Conservation (phyloP, 1,284 basidiomycete genomes). For the Cryptococcus amylolentus region DNA sequence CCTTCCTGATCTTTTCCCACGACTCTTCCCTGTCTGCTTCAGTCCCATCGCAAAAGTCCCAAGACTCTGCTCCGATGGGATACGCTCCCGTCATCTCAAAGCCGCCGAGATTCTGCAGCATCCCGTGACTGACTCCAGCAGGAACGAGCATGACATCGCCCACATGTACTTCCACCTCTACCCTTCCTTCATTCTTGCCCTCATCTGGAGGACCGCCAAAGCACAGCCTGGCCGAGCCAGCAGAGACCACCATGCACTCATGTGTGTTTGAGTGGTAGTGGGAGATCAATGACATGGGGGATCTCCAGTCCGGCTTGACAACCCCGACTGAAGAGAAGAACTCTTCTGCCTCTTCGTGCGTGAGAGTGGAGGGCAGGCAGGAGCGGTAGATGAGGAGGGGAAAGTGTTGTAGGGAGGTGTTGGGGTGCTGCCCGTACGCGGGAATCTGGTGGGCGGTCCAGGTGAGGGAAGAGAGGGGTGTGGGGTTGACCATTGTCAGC, state of each 20-base stretch:
- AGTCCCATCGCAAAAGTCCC: conserved; percentile 49
- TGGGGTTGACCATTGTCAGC: too few relatives aligned
- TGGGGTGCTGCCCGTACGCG: conserved; percentile 23
- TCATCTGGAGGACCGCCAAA: conserved; percentile 48
- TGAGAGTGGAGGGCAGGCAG: conserved; percentile 11
- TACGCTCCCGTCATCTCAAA: conserved; percentile 54
- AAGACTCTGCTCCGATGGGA: conserved; percentile 40
- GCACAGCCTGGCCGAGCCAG: conserved; percentile 46
- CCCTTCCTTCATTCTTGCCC: conserved; percentile 34
- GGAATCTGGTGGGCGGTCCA: conserved; percentile 18
- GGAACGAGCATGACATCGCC: conserved; percentile 53
- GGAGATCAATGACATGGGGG: conserved; percentile 50
- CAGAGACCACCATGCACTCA: conserved; percentile 49
- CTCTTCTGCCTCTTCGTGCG: conserved; percentile 13
- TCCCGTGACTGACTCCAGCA: conserved; percentile 51
- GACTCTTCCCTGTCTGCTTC: conserved; percentile 38
- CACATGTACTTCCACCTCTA: conserved; percentile 40
- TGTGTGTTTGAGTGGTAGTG: conserved; percentile 54
- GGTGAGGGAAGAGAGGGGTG: too few relatives aligned
- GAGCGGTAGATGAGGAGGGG: conserved; percentile 36
- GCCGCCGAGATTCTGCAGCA: conserved; percentile 43
- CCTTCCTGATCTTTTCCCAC: conserved; percentile 35
- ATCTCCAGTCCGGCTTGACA: conserved; percentile 50
- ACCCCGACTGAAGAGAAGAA: conserved; percentile 47
- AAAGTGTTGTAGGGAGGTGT: conserved; percentile 25